A percentile compares a stretch with the other conserved stretches of the same genome.
Evolutionary conservation across 2,329 filamentous ascomycete genomes (phyloP).

Genomic region (Alternaria atra): DNA sequence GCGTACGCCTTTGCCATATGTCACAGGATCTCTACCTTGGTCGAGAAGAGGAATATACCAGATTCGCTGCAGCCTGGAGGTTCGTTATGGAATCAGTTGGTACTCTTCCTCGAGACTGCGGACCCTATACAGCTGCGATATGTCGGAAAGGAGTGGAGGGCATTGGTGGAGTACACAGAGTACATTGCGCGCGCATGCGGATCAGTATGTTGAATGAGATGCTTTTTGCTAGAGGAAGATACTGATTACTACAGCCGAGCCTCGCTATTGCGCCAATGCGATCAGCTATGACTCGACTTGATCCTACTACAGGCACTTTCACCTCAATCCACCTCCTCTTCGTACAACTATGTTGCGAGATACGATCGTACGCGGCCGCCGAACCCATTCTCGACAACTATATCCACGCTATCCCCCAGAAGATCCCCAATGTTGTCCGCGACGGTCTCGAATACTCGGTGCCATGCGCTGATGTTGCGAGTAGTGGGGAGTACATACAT

Average conservation of each 20-base stretch:
- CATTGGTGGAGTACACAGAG: conserved; percentile 55
- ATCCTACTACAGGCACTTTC: conserved; percentile 72
- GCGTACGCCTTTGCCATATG: conserved; percentile 66
- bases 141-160: conserved; percentile 58
- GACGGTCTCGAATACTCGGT: conserved; percentile 52
- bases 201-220: conserved; percentile 37
- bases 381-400: conserved; percentile 70
- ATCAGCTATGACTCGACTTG: conserved; percentile 69
- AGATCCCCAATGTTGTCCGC: conserved; percentile 37
- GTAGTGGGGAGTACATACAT: conserved; percentile 68
- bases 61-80: conserved; percentile 56
- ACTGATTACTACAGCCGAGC: conserved; percentile 38
- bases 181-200: conserved; percentile 41
- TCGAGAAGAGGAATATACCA: conserved; percentile 50
- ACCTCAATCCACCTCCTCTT: conserved; percentile 70
- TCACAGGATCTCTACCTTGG: conserved; percentile 54
- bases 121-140: conserved; percentile 66
- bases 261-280: conserved; percentile 52
- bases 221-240: not conserved
- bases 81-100: conserved; percentile 60
- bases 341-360: conserved; percentile 65
- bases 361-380: conserved; percentile 63
- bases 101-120: conserved; percentile 59
- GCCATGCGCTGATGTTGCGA: conserved; percentile 52
- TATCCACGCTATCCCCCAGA: conserved; percentile 70